Percentiles rank a stretch among this genome's conserved stretches.
These are phyloP conservation scores for Carex littledalei DNA, from an alignment of 176 grass and related monocot species.

Conservation along the genomic window DNA sequence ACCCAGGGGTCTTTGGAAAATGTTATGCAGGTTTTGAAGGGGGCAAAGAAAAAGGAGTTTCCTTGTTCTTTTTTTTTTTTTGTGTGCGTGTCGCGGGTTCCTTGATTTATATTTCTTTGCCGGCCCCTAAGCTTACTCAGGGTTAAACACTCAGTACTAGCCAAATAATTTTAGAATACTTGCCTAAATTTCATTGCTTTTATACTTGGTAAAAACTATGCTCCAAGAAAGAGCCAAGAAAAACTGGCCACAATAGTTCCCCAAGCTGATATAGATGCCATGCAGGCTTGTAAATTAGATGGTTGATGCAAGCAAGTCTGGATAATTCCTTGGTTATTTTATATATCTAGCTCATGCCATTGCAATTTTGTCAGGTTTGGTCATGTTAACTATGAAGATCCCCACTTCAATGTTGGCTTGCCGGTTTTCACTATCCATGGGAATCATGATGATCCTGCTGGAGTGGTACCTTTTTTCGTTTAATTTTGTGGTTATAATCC, in stretches of 20 bases:
- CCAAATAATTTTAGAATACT: background rate
- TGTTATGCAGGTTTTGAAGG: background rate
- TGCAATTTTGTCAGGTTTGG: slow-evolving; percentile 41
- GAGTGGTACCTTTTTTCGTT: slow-evolving; percentile 39
- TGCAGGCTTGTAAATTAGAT: background rate
- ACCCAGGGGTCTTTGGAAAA: background rate
- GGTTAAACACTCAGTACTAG: background rate
- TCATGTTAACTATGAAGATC: slow-evolving; percentile 81
- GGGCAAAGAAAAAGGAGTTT: background rate
- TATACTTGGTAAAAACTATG: background rate
- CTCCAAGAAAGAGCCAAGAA: background rate
- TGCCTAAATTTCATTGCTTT: background rate
- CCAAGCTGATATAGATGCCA: background rate
- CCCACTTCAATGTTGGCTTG: slow-evolving; percentile 64
- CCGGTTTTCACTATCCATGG: slow-evolving; percentile 93
- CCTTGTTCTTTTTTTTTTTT: background rate
- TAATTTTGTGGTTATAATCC: background rate
- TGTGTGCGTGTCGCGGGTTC: background rate
- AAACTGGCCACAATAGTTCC: background rate
- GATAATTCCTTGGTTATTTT: background rate
- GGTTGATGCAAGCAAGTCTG: background rate
- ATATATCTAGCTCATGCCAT: background rate
- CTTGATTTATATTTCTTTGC: background rate
- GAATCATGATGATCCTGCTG: slow-evolving; percentile 68
- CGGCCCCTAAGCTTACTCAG: background rate